phyloP scores from a whole-genome alignment of 345 rosid genomes.

The Eucalyptus brandiana region DNA sequence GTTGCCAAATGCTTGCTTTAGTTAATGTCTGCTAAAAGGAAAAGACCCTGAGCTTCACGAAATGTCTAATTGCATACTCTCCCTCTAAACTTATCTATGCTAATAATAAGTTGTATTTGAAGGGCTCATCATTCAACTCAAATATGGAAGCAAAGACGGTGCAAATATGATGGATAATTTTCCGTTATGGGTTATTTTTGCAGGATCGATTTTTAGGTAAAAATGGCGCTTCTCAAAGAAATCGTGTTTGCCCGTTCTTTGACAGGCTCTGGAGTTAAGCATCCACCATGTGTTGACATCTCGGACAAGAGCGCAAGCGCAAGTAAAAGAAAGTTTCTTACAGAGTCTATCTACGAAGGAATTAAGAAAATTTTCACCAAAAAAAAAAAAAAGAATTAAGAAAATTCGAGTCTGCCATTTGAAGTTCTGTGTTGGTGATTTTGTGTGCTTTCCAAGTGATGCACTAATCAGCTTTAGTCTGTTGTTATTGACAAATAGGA shows the following conservation, averaged over 20 bases:
- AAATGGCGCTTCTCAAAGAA: neutral
- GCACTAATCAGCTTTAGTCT: neutral
- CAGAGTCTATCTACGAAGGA: neutral
- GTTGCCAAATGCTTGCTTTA: neutral
- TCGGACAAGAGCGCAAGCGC: neutral
- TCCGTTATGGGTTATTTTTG: neutral
- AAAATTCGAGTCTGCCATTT: neutral
- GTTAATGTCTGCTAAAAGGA: neutral
- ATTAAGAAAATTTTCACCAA: neutral
- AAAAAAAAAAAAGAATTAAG: neutral
- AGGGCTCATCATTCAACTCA: neutral
- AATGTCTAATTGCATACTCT: neutral
- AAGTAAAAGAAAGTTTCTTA: neutral
- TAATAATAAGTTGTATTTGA: too few relatives aligned
- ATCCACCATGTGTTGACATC: neutral
- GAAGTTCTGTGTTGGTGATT: neutral
- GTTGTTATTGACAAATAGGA: neutral
- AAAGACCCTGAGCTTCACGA: neutral
- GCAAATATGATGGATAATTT: neutral
- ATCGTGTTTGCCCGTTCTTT: neutral
- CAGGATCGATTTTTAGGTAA: neutral
- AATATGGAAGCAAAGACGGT: neutral
- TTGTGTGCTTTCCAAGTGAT: neutral
- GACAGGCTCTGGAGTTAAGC: neutral
- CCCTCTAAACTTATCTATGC: neutral